phyloP scores from a whole-genome alignment of 2,329 filamentous ascomycete genomes.

The Lecanicillium sp. region DNA sequence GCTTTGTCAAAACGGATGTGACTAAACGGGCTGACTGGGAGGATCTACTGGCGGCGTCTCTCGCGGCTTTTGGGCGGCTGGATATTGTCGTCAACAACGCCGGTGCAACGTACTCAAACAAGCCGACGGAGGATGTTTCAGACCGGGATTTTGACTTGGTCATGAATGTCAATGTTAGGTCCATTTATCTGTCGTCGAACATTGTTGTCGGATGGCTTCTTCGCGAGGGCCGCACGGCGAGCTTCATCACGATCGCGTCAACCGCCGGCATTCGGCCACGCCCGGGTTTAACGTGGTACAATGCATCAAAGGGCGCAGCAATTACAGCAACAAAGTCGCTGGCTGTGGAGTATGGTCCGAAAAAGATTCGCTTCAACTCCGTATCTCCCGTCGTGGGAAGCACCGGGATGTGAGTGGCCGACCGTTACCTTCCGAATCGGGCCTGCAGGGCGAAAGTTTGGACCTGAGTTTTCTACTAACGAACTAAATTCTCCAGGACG shows the following conservation, averaged over 20 bases:
- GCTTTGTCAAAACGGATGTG: constrained; percentile 43
- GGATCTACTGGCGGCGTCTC: constrained; percentile 36
- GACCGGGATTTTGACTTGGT: constrained; percentile 61
- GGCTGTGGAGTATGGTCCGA: constrained; percentile 65
- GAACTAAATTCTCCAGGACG: constrained; percentile 24
- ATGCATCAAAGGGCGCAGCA: constrained; percentile 61
- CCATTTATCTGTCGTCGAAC: constrained; percentile 54
- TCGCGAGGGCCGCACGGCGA: constrained; percentile 48
- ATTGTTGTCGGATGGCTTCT: constrained; percentile 57
- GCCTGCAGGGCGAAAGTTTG: background rate
- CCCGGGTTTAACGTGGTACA: constrained; percentile 63
- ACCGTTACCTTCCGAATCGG: background rate
- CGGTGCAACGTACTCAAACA: constrained; percentile 53
- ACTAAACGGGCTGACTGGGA: constrained; percentile 49
- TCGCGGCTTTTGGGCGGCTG: constrained; percentile 43
- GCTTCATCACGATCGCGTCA: constrained; percentile 60
- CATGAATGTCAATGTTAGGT: constrained; percentile 64
- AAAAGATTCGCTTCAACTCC: constrained; percentile 67
- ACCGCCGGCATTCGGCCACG: constrained; percentile 55
- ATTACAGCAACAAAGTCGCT: constrained; percentile 53
- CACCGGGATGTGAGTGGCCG: constrained; percentile 48
- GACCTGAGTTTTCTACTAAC: too few species aligned
- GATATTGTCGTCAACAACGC: constrained; percentile 59
- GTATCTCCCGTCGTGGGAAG: constrained; percentile 63
- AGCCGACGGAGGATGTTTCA: constrained; percentile 57